These are phyloP conservation scores for Aureobasidium sp. DNA, from an alignment of 2,329 filamentous ascomycete genomes.

Conservation along the genomic window DNA sequence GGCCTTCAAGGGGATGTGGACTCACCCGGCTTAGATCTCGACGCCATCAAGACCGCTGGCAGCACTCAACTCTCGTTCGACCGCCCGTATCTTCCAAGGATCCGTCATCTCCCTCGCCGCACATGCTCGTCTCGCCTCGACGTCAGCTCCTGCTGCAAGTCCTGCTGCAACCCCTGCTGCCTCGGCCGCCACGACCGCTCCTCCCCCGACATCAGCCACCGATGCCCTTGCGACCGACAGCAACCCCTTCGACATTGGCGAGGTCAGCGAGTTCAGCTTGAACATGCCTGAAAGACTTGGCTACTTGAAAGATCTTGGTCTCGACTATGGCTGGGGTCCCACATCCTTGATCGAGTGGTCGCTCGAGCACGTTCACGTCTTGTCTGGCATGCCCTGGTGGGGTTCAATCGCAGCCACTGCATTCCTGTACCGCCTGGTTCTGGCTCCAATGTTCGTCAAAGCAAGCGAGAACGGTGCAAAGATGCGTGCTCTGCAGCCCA, in stretches of 20 bases:
- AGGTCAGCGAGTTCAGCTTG: not conserved
- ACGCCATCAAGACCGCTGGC: conserved; percentile 2
- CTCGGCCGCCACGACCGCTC: conserved; percentile 4
- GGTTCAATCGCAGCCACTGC: conserved; percentile 62
- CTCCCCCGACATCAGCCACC: conserved; percentile 6
- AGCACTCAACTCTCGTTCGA: not conserved
- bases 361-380: conserved; percentile 78
- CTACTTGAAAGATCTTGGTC: conserved; percentile 71
- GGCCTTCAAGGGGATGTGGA: not conserved
- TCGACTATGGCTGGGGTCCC: conserved; percentile 82
- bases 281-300: conserved; percentile 58
- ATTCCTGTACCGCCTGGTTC: conserved; percentile 54
- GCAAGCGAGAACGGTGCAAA: conserved; percentile 57
- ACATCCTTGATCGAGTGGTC: conserved; percentile 66
- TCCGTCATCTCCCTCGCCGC: conserved; percentile 13
- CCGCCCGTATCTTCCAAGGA: conserved; percentile 2
- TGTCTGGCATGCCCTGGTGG: conserved; percentile 73
- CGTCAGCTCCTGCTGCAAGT: conserved; percentile 1
- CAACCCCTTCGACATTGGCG: conserved; percentile 9
- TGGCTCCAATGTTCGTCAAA: conserved; percentile 60
- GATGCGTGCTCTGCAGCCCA: conserved; percentile 54
- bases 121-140: conserved; percentile 18
- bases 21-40: conserved; percentile 4
- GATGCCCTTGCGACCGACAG: conserved; percentile 2
- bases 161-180: not conserved